These are phyloP conservation scores for Mallotus nudiflorus DNA, from an alignment of 345 rosid genomes.

Conservation along the genomic window DNA sequence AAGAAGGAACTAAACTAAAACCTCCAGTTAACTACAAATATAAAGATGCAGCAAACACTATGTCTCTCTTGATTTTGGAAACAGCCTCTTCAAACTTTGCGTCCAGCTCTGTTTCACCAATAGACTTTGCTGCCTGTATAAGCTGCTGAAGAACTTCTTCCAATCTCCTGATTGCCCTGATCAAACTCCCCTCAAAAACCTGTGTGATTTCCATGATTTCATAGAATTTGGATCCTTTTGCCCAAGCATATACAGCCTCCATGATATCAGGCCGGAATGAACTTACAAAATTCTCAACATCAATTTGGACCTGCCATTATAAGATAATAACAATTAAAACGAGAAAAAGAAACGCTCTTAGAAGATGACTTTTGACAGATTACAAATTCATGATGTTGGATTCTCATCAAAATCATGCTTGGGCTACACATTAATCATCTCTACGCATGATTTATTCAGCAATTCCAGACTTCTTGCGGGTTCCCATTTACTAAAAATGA, in stretches of 20 bases:
- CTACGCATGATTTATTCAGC: too few relatives aligned
- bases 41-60: constrained; percentile 92
- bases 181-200: constrained; percentile 97
- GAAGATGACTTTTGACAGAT: background rate
- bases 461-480: too few relatives aligned
- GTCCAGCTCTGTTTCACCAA: constrained; percentile 85
- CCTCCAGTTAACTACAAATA: constrained; percentile 49
- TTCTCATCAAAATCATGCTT: too few relatives aligned
- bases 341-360: background rate
- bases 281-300: constrained; percentile 75
- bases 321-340: background rate
- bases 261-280: constrained; percentile 91
- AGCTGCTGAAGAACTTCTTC: constrained; percentile 99
- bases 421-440: too few relatives aligned
- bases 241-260: constrained; percentile 99
- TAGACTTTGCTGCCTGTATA: constrained; percentile 79
- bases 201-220: constrained; percentile 92
- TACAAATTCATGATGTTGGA: background rate
- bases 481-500: too few relatives aligned
- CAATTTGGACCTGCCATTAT: constrained; percentile 67
- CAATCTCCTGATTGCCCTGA: constrained; percentile 92
- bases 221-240: constrained; percentile 89
- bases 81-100: constrained; percentile 86
- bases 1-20: background rate
- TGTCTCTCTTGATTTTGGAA: constrained; percentile 89